These are phyloP conservation scores for Trichothecium sympodiale DNA, from an alignment of 2,329 filamentous ascomycete species.

Conservation along the genomic window DNA sequence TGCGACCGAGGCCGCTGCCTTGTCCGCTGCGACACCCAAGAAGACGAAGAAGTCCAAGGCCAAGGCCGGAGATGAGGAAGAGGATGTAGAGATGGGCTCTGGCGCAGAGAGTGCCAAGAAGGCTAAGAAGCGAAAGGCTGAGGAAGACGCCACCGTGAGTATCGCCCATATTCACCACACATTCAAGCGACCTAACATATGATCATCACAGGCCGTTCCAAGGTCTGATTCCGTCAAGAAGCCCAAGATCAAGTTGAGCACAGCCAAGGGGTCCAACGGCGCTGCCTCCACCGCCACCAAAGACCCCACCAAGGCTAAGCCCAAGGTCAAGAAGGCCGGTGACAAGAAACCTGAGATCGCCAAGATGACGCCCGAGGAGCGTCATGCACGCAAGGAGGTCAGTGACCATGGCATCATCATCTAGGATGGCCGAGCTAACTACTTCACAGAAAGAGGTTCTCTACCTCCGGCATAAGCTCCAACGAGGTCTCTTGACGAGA, in stretches of 20 bases:
- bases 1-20: slow-evolving; percentile 32
- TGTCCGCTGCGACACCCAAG: slow-evolving; percentile 28
- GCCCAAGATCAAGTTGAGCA: slow-evolving; percentile 54
- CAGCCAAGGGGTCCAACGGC: slow-evolving; percentile 58
- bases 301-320: slow-evolving; percentile 48
- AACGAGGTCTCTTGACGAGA: slow-evolving; percentile 82
- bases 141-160: slow-evolving; percentile 51
- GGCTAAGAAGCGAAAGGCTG: slow-evolving; percentile 74
- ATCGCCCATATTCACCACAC: not conserved
- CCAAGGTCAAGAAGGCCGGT: slow-evolving; percentile 42
- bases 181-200: slow-evolving; percentile 6
- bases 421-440: slow-evolving; percentile 18
- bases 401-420: slow-evolving; percentile 9
- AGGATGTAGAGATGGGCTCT: slow-evolving; percentile 52
- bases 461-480: slow-evolving; percentile 86
- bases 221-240: slow-evolving; percentile 55
- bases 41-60: slow-evolving; percentile 34
- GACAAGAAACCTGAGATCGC: slow-evolving; percentile 51
- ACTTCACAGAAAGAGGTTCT: slow-evolving; percentile 59
- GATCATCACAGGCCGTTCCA: slow-evolving; percentile 38
- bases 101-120: slow-evolving; percentile 50
- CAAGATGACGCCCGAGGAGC: slow-evolving; percentile 47
- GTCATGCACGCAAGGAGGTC: slow-evolving; percentile 48
- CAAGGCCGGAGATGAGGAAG: slow-evolving; percentile 43
- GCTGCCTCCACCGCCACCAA: slow-evolving; percentile 44